Conservation (phyloP, 2,329 filamentous ascomycete genomes). For the Colletotrichum orchidophilum region DNA sequence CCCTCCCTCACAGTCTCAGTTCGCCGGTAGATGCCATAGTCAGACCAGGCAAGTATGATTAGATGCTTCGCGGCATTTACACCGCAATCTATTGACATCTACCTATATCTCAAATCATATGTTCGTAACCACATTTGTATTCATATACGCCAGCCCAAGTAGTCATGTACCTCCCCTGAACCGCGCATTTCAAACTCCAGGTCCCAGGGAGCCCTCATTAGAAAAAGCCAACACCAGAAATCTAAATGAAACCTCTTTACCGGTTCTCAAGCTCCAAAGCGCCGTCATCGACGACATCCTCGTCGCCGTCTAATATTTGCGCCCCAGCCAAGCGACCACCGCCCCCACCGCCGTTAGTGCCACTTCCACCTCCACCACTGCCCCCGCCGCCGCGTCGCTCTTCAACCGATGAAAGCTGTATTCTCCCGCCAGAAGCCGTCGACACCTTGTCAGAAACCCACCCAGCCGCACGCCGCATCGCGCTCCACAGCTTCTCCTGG, state of each 20-base stretch:
- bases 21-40: no score
- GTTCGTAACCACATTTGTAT: neutral
- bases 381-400: slow-evolving; percentile 52
- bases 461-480: slow-evolving; percentile 60
- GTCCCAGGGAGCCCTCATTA: neutral
- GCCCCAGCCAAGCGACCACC: slow-evolving; percentile 37
- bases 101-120: neutral
- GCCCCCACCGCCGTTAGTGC: neutral
- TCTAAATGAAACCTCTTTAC: slow-evolving; percentile 30
- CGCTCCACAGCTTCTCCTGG: slow-evolving; percentile 73
- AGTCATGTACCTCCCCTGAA: neutral
- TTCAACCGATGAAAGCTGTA: slow-evolving; percentile 58
- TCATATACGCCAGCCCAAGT: slow-evolving; percentile 19
- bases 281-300: slow-evolving; percentile 49
- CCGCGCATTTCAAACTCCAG: neutral
- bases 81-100: neutral
- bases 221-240: neutral
- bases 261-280: slow-evolving; percentile 55
- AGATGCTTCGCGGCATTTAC: neutral
- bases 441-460: slow-evolving; percentile 69
- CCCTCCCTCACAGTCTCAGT: neutral
- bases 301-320: slow-evolving; percentile 52
- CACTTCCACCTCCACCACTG: slow-evolving; percentile 49
- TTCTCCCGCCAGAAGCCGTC: slow-evolving; percentile 63
- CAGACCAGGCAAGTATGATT: neutral